A percentile compares a stretch with the other conserved stretches of the same genome.
Evolutionary conservation across 2,329 filamentous ascomycete genomes (phyloP).

Genomic region (Penicillium sclerotigenum): DNA sequence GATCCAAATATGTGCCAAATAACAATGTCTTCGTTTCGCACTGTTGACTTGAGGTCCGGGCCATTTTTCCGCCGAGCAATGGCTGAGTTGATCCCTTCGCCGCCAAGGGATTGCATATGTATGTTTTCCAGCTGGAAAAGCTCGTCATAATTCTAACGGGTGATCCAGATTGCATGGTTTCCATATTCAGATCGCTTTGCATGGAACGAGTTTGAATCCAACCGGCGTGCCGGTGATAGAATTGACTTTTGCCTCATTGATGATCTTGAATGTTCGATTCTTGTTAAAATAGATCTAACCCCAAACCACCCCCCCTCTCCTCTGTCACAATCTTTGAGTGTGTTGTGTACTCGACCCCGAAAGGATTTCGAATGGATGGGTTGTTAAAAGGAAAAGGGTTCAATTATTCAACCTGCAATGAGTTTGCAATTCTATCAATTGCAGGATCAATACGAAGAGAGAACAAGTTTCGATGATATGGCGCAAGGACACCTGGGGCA

Average conservation of each 20-base stretch:
- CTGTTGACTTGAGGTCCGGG: slow-evolving; percentile 5
- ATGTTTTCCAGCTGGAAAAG: slow-evolving; percentile 48
- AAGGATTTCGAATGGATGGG: slow-evolving; percentile 45
- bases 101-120: slow-evolving; percentile 47
- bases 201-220: slow-evolving; percentile 54
- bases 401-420: slow-evolving; percentile 53
- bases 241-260: slow-evolving; percentile 52
- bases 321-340: slow-evolving; percentile 40
- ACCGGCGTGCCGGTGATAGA: slow-evolving; percentile 51
- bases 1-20: slow-evolving; percentile 41
- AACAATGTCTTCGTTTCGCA: slow-evolving; percentile 36
- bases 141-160: slow-evolving; percentile 50
- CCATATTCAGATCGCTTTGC: slow-evolving; percentile 51
- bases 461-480: slow-evolving; percentile 47
- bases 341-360: slow-evolving; percentile 51
- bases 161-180: slow-evolving; percentile 52
- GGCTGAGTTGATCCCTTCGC: slow-evolving; percentile 23
- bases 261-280: slow-evolving; percentile 55
- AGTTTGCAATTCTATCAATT: slow-evolving; percentile 44
- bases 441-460: slow-evolving; percentile 46
- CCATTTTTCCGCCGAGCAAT: slow-evolving; percentile 24
- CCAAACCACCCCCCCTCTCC: too few relatives aligned
- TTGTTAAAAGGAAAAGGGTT: slow-evolving; percentile 54
- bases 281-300: slow-evolving; percentile 42
- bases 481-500: slow-evolving; percentile 42